These are phyloP conservation scores for Pseudevernia furfuracea DNA, from an alignment of 495 filamentous ascomycete genomes.

Conservation along the genomic window DNA sequence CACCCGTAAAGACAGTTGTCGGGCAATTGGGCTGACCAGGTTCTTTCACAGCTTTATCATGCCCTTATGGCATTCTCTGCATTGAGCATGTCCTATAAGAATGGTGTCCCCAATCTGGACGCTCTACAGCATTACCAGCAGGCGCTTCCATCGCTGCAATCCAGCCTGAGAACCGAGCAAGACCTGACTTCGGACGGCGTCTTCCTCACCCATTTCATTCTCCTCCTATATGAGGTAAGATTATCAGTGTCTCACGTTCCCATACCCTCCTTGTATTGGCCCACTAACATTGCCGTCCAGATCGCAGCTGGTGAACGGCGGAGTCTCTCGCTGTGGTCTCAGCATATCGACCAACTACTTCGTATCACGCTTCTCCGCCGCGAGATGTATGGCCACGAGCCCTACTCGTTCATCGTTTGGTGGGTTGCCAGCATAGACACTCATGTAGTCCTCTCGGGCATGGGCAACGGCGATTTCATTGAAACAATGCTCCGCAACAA, in stretches of 20 bases:
- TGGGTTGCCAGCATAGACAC: slow-evolving; percentile 50
- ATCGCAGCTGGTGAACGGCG: slow-evolving; percentile 42
- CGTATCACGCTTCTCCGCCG: slow-evolving; percentile 43
- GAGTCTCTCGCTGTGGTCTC: slow-evolving; percentile 46
- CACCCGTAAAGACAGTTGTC: not conserved
- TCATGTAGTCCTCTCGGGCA: slow-evolving; percentile 48
- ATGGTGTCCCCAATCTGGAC: slow-evolving; percentile 39
- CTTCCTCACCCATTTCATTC: slow-evolving; percentile 53
- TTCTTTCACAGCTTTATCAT: slow-evolving; percentile 43
- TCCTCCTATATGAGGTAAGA: slow-evolving; percentile 52
- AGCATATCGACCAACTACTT: slow-evolving; percentile 49
- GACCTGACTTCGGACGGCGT: slow-evolving; percentile 51
- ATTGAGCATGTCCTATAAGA: slow-evolving; percentile 46
- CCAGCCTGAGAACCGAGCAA: slow-evolving; percentile 37
- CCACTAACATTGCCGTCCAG: slow-evolving; percentile 24
- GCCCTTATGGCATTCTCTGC: slow-evolving; percentile 56
- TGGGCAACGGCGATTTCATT: slow-evolving; percentile 45
- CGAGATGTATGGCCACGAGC: slow-evolving; percentile 41
- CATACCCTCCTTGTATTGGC: not conserved
- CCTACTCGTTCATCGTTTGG: slow-evolving; percentile 48
- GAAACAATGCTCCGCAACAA: slow-evolving; percentile 41
- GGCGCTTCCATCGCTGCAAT: slow-evolving; percentile 44
- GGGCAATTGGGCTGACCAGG: slow-evolving; percentile 16
- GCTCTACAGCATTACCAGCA: slow-evolving; percentile 51
- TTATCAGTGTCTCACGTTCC: not conserved